Conservation (phyloP, 352 stramenopile species). For the Pythium phragmitis region DNA sequence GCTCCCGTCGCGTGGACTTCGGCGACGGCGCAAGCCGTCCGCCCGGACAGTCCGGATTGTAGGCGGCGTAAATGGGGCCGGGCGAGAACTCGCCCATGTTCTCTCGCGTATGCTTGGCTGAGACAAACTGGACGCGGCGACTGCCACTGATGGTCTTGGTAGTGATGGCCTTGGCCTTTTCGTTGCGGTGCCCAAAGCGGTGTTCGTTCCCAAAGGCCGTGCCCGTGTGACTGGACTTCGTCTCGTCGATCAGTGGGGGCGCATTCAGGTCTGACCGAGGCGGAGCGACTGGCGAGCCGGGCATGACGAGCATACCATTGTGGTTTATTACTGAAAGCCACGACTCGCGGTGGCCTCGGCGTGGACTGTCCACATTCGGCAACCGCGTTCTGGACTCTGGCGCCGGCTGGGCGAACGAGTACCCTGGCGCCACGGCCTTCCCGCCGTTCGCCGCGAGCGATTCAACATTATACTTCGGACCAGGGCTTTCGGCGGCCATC, state of each 20-base stretch:
- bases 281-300: slow-evolving; percentile 34
- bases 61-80: slow-evolving; percentile 75
- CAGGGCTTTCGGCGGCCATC: slow-evolving; percentile 72
- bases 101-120: slow-evolving; percentile 68
- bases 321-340: slow-evolving; percentile 83
- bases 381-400: slow-evolving; percentile 53
- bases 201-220: slow-evolving; percentile 75
- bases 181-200: slow-evolving; percentile 63
- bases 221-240: slow-evolving; percentile 18
- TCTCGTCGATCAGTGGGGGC: slow-evolving; percentile 17
- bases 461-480: slow-evolving; percentile 83
- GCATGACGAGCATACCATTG: slow-evolving; percentile 80
- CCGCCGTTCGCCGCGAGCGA: slow-evolving; percentile 52
- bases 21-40: slow-evolving; percentile 63
- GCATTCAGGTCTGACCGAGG: slow-evolving; percentile 15
- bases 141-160: slow-evolving; percentile 25
- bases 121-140: slow-evolving; percentile 75
- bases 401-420: slow-evolving; percentile 62
- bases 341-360: slow-evolving; percentile 64
- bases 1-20: slow-evolving; percentile 31
- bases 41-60: slow-evolving; percentile 66
- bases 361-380: slow-evolving; percentile 52
- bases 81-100: slow-evolving; percentile 88
- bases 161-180: slow-evolving; percentile 33
- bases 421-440: slow-evolving; percentile 47